These are phyloP conservation scores for Blastobotrys muscicola DNA, from an alignment of 805 yeast species.

Conservation along the genomic window DNA sequence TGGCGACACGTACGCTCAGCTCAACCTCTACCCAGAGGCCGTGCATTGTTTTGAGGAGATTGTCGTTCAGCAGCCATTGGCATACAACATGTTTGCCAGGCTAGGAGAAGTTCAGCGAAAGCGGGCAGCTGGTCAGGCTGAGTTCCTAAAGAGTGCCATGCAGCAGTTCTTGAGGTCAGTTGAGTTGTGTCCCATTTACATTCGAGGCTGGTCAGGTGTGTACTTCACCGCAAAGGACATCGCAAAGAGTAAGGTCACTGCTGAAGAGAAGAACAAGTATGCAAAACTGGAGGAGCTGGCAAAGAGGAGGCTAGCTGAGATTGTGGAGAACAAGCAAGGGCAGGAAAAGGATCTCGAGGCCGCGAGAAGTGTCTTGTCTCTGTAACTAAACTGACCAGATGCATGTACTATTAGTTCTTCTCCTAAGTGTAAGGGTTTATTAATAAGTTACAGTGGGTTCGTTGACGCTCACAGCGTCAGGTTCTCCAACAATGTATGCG, in stretches of 20 bases:
- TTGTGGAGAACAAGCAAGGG: constrained; percentile 25
- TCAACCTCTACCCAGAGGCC: constrained; percentile 60
- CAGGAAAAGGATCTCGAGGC: constrained; percentile 31
- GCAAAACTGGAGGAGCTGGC: constrained; percentile 32
- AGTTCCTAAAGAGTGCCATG: constrained; percentile 17
- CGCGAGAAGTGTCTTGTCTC: constrained; percentile 24
- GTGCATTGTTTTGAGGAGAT: constrained; percentile 63
- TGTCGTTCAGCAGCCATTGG: constrained; percentile 55
- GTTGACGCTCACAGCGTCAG: too few species aligned
- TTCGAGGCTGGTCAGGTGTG: constrained; percentile 70
- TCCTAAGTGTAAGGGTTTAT: too few species aligned
- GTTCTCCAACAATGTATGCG: too few species aligned
- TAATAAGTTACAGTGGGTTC: too few species aligned
- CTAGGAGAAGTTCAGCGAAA: constrained; percentile 42
- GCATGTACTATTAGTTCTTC: constrained; percentile 21
- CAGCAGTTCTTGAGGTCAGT: constrained; percentile 58
- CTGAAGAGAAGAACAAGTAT: constrained; percentile 21
- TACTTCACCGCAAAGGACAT: constrained; percentile 28
- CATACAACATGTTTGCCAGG: constrained; percentile 54
- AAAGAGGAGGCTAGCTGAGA: constrained; percentile 27
- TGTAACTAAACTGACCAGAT: too few species aligned
- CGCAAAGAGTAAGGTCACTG: constrained; percentile 15
- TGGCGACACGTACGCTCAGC: constrained; percentile 48
- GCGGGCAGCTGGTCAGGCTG: constrained; percentile 10
- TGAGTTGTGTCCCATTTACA: constrained; percentile 62